Evolutionary conservation across 1,139 yeast species (phyloP).

Genomic region (Groenewaldozyma sp.): DNA sequence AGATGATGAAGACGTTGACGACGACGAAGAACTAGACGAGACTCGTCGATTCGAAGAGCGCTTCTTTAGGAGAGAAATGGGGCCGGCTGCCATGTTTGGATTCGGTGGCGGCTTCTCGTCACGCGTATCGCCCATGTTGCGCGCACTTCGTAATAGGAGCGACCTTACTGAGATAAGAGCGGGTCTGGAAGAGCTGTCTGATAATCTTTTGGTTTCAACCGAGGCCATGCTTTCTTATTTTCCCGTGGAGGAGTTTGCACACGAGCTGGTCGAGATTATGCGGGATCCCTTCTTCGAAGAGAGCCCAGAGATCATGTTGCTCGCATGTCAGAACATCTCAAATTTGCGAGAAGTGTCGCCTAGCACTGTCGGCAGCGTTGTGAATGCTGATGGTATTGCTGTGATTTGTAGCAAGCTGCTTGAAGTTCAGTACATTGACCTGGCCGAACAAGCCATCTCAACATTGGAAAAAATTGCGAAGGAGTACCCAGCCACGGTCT

Average conservation of each 20-base stretch:
- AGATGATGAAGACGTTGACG: conserved; percentile 14
- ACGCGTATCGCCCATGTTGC: conserved; percentile 22
- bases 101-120: conserved; percentile 16
- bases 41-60: conserved; percentile 4
- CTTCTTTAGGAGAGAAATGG: conserved; percentile 7
- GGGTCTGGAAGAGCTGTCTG: conserved; percentile 33
- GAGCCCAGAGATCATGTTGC: conserved; percentile 69
- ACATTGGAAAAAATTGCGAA: conserved; percentile 31
- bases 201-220: conserved; percentile 29
- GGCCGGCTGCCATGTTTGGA: conserved; percentile 3
- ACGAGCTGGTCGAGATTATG: conserved; percentile 50
- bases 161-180: conserved; percentile 39
- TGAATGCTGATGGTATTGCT: conserved; percentile 58
- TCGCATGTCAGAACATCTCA: conserved; percentile 78
- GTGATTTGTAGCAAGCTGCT: conserved; percentile 56
- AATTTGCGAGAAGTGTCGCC: conserved; percentile 72
- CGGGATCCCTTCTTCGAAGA: conserved; percentile 49
- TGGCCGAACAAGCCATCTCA: conserved; percentile 86
- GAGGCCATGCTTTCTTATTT: conserved; percentile 33
- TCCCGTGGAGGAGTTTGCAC: conserved; percentile 52
- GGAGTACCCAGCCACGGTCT: conserved; percentile 29
- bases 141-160: conserved; percentile 26
- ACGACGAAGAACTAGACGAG: conserved; percentile 8
- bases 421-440: conserved; percentile 76
- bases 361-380: conserved; percentile 55